Base-by-base conservation (phyloP, 768 basidiomycete species). In the Hydnomerulius pinastri region DNA sequence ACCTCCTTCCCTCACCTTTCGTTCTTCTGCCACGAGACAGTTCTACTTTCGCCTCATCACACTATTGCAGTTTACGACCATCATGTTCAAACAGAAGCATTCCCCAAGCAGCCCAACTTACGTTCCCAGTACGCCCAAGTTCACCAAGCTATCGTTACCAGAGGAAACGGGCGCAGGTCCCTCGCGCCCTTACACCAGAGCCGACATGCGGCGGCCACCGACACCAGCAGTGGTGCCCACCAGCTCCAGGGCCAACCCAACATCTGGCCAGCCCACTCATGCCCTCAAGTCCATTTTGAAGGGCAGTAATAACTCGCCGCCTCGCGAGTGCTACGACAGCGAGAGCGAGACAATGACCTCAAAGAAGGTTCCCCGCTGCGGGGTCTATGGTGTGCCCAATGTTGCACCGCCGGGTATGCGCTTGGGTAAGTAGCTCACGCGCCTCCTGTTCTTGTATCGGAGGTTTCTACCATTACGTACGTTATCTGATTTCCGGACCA, bases 271-370 rank as follows among this genome's bases (percentile, higher is more conserved):
- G 50, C 57, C 60, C 20, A 50, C 57, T 21, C 43, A 44, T 25
- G 63, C 68, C 58, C 54, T 62, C 21, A 66, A 36, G 45, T 64
- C 66, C 21, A 64, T 68, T n/a, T 59, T 68, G 52, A 68, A 70
- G 63, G 66, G 66, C 4, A 47, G 33, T 35, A 48, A 37, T 25
- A 47, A 36, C 43, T 20, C 55, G n/a, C 46, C 30, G 21, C 11
- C 46, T 18, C 42, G 36, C 46, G 65, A 65, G 44, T 60, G 52
- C 6, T 67, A 65, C 15, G 66, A 69, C 8, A 68, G 66, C 61
- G 68, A 70, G 21, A 58, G 59, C 1, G 66, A 68, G 43, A 53
- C 55, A 0, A 17, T 57, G 2, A 46, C 61, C 6, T 35, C 61
- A 20, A 69, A 67, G 36, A 59, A 63, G 47, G 49, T 36, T 4